Percentiles rank a stretch among this genome's conserved stretches.
These are phyloP conservation scores for Trypanosoma grayi DNA, from an alignment of 208 protist species.

Conservation along the genomic window DNA sequence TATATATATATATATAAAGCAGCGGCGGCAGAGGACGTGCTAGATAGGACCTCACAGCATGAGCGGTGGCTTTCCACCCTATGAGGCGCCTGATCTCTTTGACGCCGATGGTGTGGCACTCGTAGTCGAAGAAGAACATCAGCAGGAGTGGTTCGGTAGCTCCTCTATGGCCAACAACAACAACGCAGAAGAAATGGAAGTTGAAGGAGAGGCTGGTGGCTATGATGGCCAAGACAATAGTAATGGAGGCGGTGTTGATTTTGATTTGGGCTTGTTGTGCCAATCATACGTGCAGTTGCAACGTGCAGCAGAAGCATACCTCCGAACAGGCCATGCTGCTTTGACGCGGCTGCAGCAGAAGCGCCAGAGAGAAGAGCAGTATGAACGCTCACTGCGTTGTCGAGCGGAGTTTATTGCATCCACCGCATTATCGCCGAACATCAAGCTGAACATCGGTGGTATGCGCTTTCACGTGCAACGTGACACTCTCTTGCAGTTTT, in stretches of 20 bases:
- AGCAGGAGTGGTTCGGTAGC: neutral
- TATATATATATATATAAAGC: neutral
- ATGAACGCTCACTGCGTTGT: slow-evolving; percentile 11
- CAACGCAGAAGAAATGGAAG: neutral
- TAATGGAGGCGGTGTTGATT: neutral
- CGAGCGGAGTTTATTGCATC: slow-evolving; percentile 1
- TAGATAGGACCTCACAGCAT: neutral
- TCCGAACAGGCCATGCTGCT: neutral
- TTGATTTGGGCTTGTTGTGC: neutral
- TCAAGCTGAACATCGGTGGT: slow-evolving; percentile 27
- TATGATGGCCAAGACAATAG: neutral
- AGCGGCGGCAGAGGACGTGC: neutral
- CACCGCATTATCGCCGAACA: neutral
- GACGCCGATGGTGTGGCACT: slow-evolving; percentile 4
- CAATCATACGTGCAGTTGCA: slow-evolving; percentile 1
- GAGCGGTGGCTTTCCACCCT: neutral
- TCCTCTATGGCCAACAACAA: neutral
- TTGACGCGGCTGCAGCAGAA: slow-evolving; percentile 4
- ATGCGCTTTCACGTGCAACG: slow-evolving; percentile 25
- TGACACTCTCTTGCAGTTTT: slow-evolving; percentile 20
- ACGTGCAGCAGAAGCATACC: neutral
- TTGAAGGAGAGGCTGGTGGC: too few relatives aligned
- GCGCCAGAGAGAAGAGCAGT: slow-evolving; percentile 2
- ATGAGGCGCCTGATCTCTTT: neutral
- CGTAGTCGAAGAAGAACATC: neutral